Base-by-base conservation (phyloP, 2,329 filamentous ascomycete species). In the Cephalotrichum gorgonifer region DNA sequence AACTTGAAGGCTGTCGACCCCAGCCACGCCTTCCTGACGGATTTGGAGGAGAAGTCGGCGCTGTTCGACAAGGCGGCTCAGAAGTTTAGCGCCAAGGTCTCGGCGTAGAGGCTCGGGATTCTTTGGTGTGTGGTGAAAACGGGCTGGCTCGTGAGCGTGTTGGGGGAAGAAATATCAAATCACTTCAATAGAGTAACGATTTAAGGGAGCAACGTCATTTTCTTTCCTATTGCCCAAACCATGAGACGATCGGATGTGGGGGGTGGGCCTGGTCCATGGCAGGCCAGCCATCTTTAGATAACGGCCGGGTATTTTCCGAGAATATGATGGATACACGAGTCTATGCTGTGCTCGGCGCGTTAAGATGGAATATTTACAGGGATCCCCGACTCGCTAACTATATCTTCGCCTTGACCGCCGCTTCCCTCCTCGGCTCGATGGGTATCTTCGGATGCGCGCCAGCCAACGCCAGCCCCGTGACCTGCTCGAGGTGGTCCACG, bases 21-120 rank as follows among this genome's bases (percentile, higher is more conserved):
- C 25, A 68, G 83, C 48, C 89, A 96, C 65, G 69, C 79, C 30
- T 72, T 93, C 53, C 64, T 96, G 50, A 63, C 67, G 38, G 90
- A 95, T 57, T 68, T 95, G 57, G 75, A 81, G 59, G 87, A 88
- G 68, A 97, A 95, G 82, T 88, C 81, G 64, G 78, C 75, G n/a
- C 68, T 89, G 51, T 97, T 97, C 62, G 88, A 95, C 64, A 82
- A 82, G 58, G 90, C 90, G 12, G 87, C 86, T 20, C 74, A 79
- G 25, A 97, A 95, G 70, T 97, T 93, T 67, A 83, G 80, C 55
- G 78, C 90, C 30, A 95, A 91, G 73, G 88, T 88, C 53, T 75
- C 82, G 53, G 74, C 76, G 25, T 42, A 31, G 27, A 15, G 14
- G 15, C 2, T n/a, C 22, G 15, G 23, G 23, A n/a, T 11, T 9